Base-by-base conservation (phyloP, 2,329 filamentous ascomycete genomes). In the Fusarium odoratissimum region DNA sequence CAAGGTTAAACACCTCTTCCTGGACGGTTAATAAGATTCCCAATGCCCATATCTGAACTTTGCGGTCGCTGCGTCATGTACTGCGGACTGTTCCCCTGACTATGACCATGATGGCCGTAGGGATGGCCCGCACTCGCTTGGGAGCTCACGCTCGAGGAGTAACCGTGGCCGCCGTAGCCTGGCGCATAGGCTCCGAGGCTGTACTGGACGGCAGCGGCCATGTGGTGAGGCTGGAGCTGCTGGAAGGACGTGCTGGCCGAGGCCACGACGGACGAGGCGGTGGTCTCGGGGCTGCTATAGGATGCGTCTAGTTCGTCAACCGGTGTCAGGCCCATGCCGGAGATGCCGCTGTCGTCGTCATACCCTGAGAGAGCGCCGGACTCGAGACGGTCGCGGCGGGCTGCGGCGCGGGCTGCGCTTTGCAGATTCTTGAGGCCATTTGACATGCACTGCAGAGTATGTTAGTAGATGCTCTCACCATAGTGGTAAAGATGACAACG, bases 391-490 rank as follows among this genome's bases (percentile, higher is more conserved):
- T 91, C 91, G 77, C 91, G 91, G 73, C 91, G 89, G 65, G 89
- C 86, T 64, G 88, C 90, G 62, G 91, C 88, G 69, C 92, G 89
- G 72, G 91, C 87, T 58, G 90, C 89, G 75, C 91, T 90, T 79
- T 92, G 91, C 64, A 96, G 87, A 81, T 93, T 95, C 84, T 95
- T 95, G 76, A 95, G 85, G 40, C 94, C 93, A 78, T 92, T 93
- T 80, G 92, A 91, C 91, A 96, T 93, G 83, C 92, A 94, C 93
- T 95, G 73, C 23, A 23, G 2, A 14, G 19, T 14, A n/a, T 9
- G 41, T 77, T 38, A 73, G 58, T 5, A n/a, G n/a, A 33, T 16
- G 6, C n/a, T 40, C 28, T 45, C 13, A 21, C 3, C 2, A 9
- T 13, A 5, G 8, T 0, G 3, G 33, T 3, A 21, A 21, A 31